phyloP scores from a whole-genome alignment of 257 asterid species.

The Solanum pennellii region DNA sequence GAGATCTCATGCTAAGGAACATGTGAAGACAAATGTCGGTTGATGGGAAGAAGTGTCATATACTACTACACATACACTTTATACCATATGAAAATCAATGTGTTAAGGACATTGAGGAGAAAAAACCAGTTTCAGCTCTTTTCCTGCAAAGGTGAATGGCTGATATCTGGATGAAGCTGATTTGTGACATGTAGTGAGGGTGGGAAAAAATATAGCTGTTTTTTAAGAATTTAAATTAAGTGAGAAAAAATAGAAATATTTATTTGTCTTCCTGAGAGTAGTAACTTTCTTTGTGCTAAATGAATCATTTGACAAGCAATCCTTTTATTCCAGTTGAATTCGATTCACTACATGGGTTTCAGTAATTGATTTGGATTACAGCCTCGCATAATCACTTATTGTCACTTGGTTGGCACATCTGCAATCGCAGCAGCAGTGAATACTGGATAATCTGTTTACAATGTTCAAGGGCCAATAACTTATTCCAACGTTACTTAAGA shows the following conservation, averaged over 20 bases:
- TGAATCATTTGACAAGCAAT: background rate
- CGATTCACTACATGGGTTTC: background rate
- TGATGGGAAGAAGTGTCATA: background rate
- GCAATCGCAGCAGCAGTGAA: background rate
- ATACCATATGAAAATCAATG: background rate
- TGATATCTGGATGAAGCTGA: background rate
- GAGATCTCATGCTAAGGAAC: background rate
- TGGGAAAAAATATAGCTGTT: background rate
- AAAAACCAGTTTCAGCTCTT: background rate
- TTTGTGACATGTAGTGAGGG: background rate
- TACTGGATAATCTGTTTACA: background rate
- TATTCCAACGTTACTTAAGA: background rate
- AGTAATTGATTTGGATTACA: background rate
- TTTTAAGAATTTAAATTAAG: background rate
- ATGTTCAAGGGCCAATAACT: background rate
- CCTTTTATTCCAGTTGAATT: background rate
- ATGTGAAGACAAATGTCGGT: background rate
- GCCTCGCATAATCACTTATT: background rate
- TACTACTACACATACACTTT: background rate
- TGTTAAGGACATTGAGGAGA: background rate
- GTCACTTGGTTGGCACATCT: background rate
- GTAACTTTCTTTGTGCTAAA: background rate
- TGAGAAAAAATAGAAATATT: background rate
- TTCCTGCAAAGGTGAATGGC: background rate
- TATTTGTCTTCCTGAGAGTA: background rate